Conservation (phyloP, 257 asterid genomes). For the Salvia rosmarinus region DNA sequence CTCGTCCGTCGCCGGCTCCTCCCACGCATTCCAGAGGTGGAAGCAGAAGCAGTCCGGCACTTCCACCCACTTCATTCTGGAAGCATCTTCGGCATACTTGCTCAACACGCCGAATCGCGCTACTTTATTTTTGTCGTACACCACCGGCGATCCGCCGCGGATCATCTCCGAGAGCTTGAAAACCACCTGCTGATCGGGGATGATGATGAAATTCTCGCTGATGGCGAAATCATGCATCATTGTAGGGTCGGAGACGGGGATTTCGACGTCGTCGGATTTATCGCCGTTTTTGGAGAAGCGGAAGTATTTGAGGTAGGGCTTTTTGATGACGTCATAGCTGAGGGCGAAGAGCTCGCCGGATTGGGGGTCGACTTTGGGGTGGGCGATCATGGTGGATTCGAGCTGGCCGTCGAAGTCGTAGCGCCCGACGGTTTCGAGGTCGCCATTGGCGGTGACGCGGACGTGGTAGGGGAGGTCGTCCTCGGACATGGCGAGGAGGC, state of each 20-base stretch:
- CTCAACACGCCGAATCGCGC: constrained; percentile 66
- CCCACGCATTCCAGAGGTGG: constrained; percentile 98
- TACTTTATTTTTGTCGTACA: constrained; percentile 60
- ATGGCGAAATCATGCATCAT: constrained; percentile 97
- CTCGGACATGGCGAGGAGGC: constrained; percentile 83
- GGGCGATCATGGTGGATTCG: constrained; percentile 88
- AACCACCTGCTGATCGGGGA: constrained; percentile 92
- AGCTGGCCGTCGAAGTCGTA: constrained; percentile 60
- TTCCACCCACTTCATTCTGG: constrained; percentile 65
- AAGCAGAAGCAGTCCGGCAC: constrained; percentile 90
- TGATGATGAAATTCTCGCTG: constrained; percentile 63
- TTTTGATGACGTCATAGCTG: constrained; percentile 80
- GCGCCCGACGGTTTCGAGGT: constrained; percentile 63
- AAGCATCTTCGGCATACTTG: constrained; percentile 56
- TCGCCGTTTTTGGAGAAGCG: constrained; percentile 57
- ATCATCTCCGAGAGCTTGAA: constrained; percentile 85
- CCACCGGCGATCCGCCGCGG: constrained; percentile 88
- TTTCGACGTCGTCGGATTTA: constrained; percentile 75
- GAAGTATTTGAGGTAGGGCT: constrained; percentile 78
- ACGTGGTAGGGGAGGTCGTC: constrained; percentile 91
- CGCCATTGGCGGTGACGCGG: constrained; percentile 58
- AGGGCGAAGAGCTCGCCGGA: constrained; percentile 87
- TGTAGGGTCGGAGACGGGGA: constrained; percentile 78
- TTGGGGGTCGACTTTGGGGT: constrained; percentile 84
- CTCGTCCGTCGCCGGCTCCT: constrained; percentile 69